These are phyloP conservation scores for Irpex sp. DNA, from an alignment of 1,284 basidiomycete species.

Conservation along the genomic window DNA sequence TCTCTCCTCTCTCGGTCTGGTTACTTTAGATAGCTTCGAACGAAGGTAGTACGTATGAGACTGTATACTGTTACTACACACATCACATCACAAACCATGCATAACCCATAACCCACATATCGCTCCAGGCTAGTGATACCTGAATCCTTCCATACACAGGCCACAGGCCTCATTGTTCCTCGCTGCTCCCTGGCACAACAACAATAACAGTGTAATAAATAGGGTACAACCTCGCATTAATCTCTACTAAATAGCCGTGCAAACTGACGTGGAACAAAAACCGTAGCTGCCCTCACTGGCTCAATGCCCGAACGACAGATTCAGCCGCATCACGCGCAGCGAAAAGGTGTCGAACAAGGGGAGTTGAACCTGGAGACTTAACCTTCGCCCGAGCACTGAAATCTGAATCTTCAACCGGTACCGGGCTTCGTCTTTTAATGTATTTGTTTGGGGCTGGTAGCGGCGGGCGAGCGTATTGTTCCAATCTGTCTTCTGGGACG, in stretches of 20 bases:
- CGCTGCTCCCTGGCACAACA: neutral
- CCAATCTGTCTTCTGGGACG: conserved; percentile 11
- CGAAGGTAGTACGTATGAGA: neutral
- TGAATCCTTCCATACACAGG: neutral
- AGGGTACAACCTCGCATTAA: too few relatives aligned
- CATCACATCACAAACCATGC: too few relatives aligned
- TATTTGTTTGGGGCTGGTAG: conserved; percentile 22
- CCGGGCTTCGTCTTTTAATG: conserved; percentile 18
- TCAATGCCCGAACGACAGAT: neutral
- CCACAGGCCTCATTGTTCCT: neutral
- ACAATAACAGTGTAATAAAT: too few relatives aligned
- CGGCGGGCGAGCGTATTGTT: conserved; percentile 18
- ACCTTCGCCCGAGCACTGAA: neutral
- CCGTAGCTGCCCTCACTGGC: neutral
- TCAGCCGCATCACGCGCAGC: conserved; percentile 9
- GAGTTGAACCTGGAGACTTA: neutral
- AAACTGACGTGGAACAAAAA: neutral
- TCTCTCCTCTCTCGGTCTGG: neutral
- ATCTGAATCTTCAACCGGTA: neutral
- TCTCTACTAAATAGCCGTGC: too few relatives aligned
- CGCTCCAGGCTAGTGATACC: neutral
- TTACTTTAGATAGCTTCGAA: neutral
- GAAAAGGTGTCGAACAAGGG: conserved; percentile 7
- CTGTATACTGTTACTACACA: neutral
- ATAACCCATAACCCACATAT: neutral